phyloP scores from a whole-genome alignment of 2,329 filamentous ascomycete species.

The Colletotrichum euphorbiae region DNA sequence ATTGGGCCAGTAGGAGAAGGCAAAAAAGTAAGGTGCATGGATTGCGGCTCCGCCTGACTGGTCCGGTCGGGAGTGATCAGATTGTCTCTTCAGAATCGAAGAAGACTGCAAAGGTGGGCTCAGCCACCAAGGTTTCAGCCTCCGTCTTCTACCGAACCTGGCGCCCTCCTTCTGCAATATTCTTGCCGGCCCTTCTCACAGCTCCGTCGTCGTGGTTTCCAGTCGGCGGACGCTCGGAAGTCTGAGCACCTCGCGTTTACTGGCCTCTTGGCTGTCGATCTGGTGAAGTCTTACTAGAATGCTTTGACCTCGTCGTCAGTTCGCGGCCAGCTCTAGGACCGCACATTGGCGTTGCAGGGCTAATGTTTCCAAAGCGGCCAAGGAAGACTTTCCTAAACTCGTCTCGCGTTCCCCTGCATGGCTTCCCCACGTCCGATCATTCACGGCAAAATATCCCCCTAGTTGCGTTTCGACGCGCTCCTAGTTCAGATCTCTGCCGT shows the following conservation, averaged over 20 bases:
- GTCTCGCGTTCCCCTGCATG: conserved; percentile 32
- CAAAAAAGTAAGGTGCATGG: not conserved
- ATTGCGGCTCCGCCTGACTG: conserved; percentile 22
- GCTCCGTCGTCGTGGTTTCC: conserved; percentile 15
- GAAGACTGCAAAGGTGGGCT: conserved; percentile 9
- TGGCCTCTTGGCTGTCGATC: conserved; percentile 27
- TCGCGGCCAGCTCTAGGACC: not conserved
- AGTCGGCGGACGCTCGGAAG: conserved; percentile 18
- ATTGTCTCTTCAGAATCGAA: conserved; percentile 16
- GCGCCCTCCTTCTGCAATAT: conserved; percentile 25
- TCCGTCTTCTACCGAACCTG: conserved; percentile 37
- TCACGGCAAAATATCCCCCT: conserved; percentile 16
- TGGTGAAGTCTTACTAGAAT: conserved; percentile 22
- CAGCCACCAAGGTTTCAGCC: conserved; percentile 38
- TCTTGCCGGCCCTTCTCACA: conserved; percentile 7
- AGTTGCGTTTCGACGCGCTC: conserved; percentile 23
- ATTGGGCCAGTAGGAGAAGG: not conserved
- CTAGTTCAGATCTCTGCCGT: conserved; percentile 4
- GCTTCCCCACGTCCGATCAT: conserved; percentile 25
- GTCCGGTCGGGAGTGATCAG: conserved; percentile 12
- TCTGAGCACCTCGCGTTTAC: conserved; percentile 38
- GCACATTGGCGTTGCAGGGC: conserved; percentile 31
- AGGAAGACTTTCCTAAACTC: conserved; percentile 33
- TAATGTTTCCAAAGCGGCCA: conserved; percentile 25
- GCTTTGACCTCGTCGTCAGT: conserved; percentile 31